Percentiles rank a stretch among this genome's conserved stretches.
Evolutionary conservation across 768 basidiomycete genomes (phyloP).

Genomic region (Phlegmacium glaucopus): DNA sequence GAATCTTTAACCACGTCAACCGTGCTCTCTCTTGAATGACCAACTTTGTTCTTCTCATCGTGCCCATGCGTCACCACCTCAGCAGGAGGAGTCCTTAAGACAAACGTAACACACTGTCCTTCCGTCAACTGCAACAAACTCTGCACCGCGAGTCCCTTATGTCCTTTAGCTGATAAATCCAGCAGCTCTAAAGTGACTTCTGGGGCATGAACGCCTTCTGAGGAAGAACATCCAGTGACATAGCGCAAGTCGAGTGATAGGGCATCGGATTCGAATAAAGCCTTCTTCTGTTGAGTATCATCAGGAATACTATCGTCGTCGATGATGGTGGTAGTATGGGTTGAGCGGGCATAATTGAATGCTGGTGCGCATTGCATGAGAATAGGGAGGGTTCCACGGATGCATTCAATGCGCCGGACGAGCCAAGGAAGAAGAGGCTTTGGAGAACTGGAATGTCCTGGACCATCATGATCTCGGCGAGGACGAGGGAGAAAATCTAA

Average conservation of each 20-base stretch:
- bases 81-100: slow-evolving; percentile 66
- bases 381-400: slow-evolving; percentile 79
- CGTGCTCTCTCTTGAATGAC: not conserved
- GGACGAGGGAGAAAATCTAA: slow-evolving; percentile 76
- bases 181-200: slow-evolving; percentile 54
- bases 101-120: slow-evolving; percentile 89
- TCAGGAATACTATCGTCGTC: slow-evolving; percentile 32
- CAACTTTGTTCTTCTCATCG: slow-evolving; percentile 1
- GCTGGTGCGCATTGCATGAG: slow-evolving; percentile 92
- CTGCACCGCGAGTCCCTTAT: slow-evolving; percentile 65
- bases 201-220: slow-evolving; percentile 47
- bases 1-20: not conserved
- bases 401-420: slow-evolving; percentile 79
- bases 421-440: slow-evolving; percentile 81
- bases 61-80: not conserved
- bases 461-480: slow-evolving; percentile 28
- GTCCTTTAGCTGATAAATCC: slow-evolving; percentile 67
- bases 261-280: slow-evolving; percentile 53
- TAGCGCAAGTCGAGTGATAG: slow-evolving; percentile 76
- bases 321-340: slow-evolving; percentile 62
- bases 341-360: slow-evolving; percentile 87
- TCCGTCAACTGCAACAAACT: slow-evolving; percentile 64
- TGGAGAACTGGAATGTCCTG: slow-evolving; percentile 28
- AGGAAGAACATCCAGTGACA: slow-evolving; percentile 49
- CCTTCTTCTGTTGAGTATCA: slow-evolving; percentile 44